Percentiles rank a stretch among this genome's conserved stretches.
phyloP scores from a whole-genome alignment of 768 basidiomycete genomes.

The Lentinula lateritia region DNA sequence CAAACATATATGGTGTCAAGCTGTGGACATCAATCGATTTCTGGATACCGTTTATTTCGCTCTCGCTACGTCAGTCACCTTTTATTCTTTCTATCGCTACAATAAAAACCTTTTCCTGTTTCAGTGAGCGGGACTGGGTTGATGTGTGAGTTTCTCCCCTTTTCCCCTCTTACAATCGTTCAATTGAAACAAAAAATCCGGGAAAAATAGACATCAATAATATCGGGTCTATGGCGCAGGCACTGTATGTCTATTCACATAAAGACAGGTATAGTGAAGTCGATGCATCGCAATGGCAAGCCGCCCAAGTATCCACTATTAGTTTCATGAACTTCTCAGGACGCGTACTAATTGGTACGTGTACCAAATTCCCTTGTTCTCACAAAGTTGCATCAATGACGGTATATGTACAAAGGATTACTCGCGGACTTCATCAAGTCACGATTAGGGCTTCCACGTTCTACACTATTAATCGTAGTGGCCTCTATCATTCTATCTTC shows the following conservation, averaged over 20 bases:
- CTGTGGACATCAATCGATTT: conserved; percentile 55
- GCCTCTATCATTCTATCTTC: conserved; percentile 65
- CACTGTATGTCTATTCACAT: conserved; percentile 55
- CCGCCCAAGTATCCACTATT: conserved; percentile 77
- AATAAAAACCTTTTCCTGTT: conserved; percentile 3
- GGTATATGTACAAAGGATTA: conserved; percentile 39
- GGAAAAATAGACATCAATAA: conserved; percentile 82
- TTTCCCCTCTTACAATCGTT: background rate
- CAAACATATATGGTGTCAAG: conserved; percentile 49
- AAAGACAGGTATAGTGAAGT: conserved; percentile 54
- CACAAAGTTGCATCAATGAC: background rate
- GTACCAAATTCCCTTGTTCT: background rate
- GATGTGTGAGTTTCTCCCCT: conserved; percentile 56
- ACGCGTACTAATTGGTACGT: conserved; percentile 66
- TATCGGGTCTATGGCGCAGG: conserved; percentile 74
- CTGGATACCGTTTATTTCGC: conserved; percentile 54
- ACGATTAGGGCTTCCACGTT: conserved; percentile 54
- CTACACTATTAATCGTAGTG: conserved; percentile 65
- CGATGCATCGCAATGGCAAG: conserved; percentile 70
- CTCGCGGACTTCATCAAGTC: conserved; percentile 61
- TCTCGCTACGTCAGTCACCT: conserved; percentile 47
- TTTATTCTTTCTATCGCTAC: background rate
- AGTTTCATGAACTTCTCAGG: conserved; percentile 80
- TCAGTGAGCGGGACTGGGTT: conserved; percentile 71
- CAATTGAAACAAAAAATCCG: conserved; percentile 1